Base-by-base conservation (phyloP, 192 early-diverging fungal genomes). In the Linnemannia hyalina region DNA sequence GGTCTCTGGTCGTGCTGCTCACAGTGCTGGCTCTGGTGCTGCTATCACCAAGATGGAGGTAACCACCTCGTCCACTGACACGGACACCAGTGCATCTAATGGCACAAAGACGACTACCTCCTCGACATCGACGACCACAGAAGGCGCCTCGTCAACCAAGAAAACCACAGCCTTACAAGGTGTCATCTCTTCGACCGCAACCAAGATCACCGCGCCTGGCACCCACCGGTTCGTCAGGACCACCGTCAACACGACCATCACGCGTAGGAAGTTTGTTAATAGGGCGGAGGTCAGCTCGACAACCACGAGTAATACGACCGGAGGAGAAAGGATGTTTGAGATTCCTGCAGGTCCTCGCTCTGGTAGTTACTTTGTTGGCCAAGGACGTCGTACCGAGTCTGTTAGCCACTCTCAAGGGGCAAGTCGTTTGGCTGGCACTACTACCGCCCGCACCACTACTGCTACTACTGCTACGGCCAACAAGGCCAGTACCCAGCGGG, bases 321-420 rank as follows among this genome's bases (percentile, higher is more conserved):
- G 84, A 40, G 80, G 79, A n/a, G 84, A 81, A 44, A 73, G n/a
- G 23, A 78, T 77, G 72, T 86, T 86, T 78, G 84, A 86, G 65
- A 80, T 86, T 40, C 84, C 84, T 15, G 70, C 80, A 32, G 80
- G 84, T 0, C 78, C 79, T 23, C 75, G 84, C 8, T 73, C 70
- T 16, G 78, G 78, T 32, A 76, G 74, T n/a, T 81, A 81, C 57
- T 86, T 86, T 69, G 68, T 65, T 11, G 70, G 80, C 11, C 71
- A 46, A 38, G 70, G 57, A 36, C 79, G 75, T 16, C 71, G 75
- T 1, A 73, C 80, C 16, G 76, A 75, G 11, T 77, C 79, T 11
- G 29, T 80, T 2, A 70, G 47, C 20, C 75, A 42, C 16, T 74
- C 84, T 11, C 55, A 75, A 23, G 76, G 63, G 23, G 72, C 79